Conservation (phyloP, 73 alveolate species). For the Paramecium bursaria region DNA sequence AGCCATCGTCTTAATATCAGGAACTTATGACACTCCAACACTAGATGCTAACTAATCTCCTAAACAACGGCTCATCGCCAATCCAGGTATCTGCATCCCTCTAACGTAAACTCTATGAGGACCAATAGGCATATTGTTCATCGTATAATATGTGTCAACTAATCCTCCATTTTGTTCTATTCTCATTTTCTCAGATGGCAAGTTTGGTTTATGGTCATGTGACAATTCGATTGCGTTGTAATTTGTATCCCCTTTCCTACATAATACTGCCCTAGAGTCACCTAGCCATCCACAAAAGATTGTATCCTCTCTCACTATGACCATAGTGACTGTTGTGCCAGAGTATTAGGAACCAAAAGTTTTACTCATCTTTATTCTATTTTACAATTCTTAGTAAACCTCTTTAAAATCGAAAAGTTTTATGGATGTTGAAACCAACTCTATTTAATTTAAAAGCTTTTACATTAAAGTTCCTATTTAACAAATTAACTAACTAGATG, state of each 20-base stretch:
- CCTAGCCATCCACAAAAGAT: constrained; percentile 49
- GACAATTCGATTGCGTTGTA: constrained; percentile 20
- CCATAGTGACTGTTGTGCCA: constrained; percentile 17
- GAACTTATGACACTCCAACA: constrained; percentile 70
- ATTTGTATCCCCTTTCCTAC: too few species aligned
- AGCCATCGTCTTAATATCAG: constrained; percentile 3
- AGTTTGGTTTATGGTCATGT: constrained; percentile 59
- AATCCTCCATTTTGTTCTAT: constrained; percentile 58
- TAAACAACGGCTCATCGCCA: constrained; percentile 77
- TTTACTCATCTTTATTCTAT: neutral
- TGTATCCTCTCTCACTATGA: neutral
- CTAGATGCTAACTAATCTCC: constrained; percentile 77
- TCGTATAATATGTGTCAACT: constrained; percentile 28
- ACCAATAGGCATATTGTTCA: constrained; percentile 73
- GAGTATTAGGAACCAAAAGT: constrained; percentile 12
- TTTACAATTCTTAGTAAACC: neutral
- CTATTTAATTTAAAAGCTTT: neutral
- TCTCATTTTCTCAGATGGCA: constrained; percentile 7
- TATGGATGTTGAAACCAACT: neutral
- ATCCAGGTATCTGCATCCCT: constrained; percentile 74
- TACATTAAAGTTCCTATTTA: neutral
- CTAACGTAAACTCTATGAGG: constrained; percentile 77
- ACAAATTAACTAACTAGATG: constrained; percentile 3
- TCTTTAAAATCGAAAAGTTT: constrained; percentile 19
- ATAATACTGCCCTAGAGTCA: constrained; percentile 24